Conservation (phyloP, 768 basidiomycete species). For the Tulasnella sp. region DNA sequence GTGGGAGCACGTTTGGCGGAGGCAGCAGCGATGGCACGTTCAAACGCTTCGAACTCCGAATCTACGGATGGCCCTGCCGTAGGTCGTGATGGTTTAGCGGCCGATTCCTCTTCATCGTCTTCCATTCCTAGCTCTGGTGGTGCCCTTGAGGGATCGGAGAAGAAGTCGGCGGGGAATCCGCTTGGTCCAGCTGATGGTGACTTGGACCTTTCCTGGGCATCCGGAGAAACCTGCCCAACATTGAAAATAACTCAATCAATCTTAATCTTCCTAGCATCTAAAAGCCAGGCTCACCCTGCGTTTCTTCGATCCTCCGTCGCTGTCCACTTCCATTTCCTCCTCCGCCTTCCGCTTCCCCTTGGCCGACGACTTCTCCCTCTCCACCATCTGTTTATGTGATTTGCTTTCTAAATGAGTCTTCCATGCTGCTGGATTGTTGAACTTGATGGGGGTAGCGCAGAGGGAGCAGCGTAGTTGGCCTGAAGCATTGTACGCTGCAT, state of each 20-base stretch:
- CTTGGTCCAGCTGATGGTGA: conserved; percentile 28
- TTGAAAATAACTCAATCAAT: background rate
- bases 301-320: conserved; percentile 26
- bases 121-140: conserved; percentile 43
- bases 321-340: conserved; percentile 34
- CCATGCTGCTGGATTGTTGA: conserved; percentile 68
- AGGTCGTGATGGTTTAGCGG: conserved; percentile 32
- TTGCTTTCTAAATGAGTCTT: conserved; percentile 83
- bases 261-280: background rate
- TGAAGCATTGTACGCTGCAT: conserved; percentile 60
- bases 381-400: conserved; percentile 63
- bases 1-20: conserved; percentile 34
- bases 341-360: conserved; percentile 41
- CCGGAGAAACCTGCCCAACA: background rate
- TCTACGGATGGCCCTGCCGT: conserved; percentile 47
- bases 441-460: conserved; percentile 60
- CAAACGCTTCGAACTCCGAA: conserved; percentile 69
- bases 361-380: conserved; percentile 50
- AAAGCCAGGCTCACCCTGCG: conserved; percentile 21
- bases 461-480: conserved; percentile 69
- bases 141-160: conserved; percentile 66
- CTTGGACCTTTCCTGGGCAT: conserved; percentile 3
- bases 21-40: conserved; percentile 41
- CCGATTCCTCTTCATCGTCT: conserved; percentile 45
- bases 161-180: conserved; percentile 66